Conservation (phyloP, 2,329 filamentous ascomycete species). For the Helminthosporium solani region DNA sequence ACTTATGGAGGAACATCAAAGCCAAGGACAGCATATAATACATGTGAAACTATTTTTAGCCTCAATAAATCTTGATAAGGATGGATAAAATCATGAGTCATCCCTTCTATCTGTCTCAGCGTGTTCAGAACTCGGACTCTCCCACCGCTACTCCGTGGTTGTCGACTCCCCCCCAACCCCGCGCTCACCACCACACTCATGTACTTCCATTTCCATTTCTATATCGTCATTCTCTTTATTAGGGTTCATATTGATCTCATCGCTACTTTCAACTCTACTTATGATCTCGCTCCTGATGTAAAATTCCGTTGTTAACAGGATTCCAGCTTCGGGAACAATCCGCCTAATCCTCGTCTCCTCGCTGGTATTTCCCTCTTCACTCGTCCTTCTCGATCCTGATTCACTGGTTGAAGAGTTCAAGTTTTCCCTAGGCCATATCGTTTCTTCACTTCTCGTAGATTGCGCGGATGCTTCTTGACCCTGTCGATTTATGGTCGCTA, state of each 20-base stretch:
- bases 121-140: too few relatives aligned
- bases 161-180: too few relatives aligned
- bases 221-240: not conserved
- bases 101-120: too few relatives aligned
- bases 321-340: slow-evolving; percentile 6
- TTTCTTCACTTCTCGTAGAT: slow-evolving; percentile 3
- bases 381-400: not conserved
- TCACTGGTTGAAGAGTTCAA: not conserved
- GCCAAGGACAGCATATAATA: too few relatives aligned
- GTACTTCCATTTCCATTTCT: too few relatives aligned
- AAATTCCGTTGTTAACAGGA: slow-evolving; percentile 11
- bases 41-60: too few relatives aligned
- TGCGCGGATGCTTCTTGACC: not conserved
- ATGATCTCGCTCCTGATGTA: slow-evolving; percentile 8
- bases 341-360: not conserved
- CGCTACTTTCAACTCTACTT: slow-evolving; percentile 6
- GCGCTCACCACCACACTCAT: too few relatives aligned
- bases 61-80: too few relatives aligned
- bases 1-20: too few relatives aligned
- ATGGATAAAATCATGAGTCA: too few relatives aligned
- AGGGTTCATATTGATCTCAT: too few relatives aligned
- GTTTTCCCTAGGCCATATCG: slow-evolving; percentile 5
- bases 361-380: not conserved
- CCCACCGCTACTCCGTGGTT: too few relatives aligned
- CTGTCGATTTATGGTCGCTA: not conserved